Evolutionary conservation across 441 rosid species (phyloP), one percentile per base, ranked within the genome.

Genomic region (Populus trichocarpa): DNA sequence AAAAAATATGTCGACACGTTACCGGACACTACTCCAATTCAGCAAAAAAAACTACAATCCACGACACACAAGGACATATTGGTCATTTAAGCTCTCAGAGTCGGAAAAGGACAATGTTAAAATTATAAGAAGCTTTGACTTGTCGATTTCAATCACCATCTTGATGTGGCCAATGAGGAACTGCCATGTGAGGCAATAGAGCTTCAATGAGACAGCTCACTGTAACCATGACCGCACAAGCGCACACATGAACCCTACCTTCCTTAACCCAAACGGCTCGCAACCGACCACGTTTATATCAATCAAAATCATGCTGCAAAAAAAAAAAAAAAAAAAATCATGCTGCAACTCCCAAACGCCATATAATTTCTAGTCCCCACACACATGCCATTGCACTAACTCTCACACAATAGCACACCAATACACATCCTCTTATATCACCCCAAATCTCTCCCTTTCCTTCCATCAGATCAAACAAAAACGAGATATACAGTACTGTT

Each of bases 201-300:
- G 33, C 40, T 75, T 14, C 66, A 75, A 71, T 71, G 12, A 33
- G 72, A 67, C 79, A 78, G 40, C 57, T 13, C 16, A 22, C 38
- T 22, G n/a, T 26, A 22, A 32, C 28, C 69, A 42, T 64, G 3
- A 16, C 5, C 57, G 13, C 72, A 38, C 70, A 16, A 65, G 67
- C 69, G 25, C 68, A 59, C 32, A 12, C 32, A 28, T 28, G 18
- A 32, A 14, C 46, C 77, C 65, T 74, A 67, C 59, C 71, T 86
- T 84, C 74, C 87, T 85, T 83, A 79, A 67, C 59, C 84, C 83
- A 69, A 68, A 86, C 89, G 90, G 81, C 84, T 86, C 81, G 83
- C 83, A 86, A 86, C 89, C 86, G 87, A 86, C 88, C 90, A 84
- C 88, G 89, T 50, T 50, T 86, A 65, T 72, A 66, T 74, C 73